Evolutionary conservation across 805 yeast species (phyloP).

Genomic region (Nakazawaea siamensis): DNA sequence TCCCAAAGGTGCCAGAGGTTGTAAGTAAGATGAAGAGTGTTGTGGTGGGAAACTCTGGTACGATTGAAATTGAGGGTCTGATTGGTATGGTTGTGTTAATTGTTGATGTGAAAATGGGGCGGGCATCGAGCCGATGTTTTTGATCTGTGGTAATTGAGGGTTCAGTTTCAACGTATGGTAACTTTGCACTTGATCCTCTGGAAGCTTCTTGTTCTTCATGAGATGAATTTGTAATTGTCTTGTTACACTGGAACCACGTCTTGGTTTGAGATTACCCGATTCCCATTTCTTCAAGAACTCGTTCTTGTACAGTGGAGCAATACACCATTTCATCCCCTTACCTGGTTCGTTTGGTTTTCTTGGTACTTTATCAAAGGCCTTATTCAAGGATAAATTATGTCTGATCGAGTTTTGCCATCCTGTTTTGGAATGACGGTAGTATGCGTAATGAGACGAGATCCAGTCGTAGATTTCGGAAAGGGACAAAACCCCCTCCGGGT

Average conservation of each 20-base stretch:
- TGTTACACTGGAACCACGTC: slow-evolving; percentile 76
- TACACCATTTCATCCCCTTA: slow-evolving; percentile 99
- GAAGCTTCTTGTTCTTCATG: slow-evolving; percentile 46
- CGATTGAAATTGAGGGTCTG: not conserved
- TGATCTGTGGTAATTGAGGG: slow-evolving; percentile 9
- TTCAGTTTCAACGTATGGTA: slow-evolving; percentile 3
- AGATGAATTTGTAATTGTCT: slow-evolving; percentile 73
- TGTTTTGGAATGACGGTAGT: slow-evolving; percentile 82
- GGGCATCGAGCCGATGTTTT: slow-evolving; percentile 4
- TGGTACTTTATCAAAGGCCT: slow-evolving; percentile 97
- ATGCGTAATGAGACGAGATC: slow-evolving; percentile 83
- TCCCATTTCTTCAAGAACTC: slow-evolving; percentile 79
- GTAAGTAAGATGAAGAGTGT: no score
- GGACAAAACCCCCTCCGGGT: slow-evolving; percentile 80
- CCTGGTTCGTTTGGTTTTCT: slow-evolving; percentile 95
- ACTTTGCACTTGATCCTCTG: slow-evolving; percentile 22
- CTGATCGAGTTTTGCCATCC: slow-evolving; percentile 99
- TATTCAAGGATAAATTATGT: slow-evolving; percentile 87
- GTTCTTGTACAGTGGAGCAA: slow-evolving; percentile 71
- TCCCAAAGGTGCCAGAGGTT: not conserved
- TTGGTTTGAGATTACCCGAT: slow-evolving; percentile 65
- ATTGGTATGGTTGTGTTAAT: not conserved
- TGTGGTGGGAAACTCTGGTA: not conserved
- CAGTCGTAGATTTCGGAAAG: slow-evolving; percentile 88
- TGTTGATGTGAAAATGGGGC: slow-evolving; percentile 5